phyloP scores from a whole-genome alignment of 148 eudicot genomes.

The Heliamphora exappendiculata region DNA sequence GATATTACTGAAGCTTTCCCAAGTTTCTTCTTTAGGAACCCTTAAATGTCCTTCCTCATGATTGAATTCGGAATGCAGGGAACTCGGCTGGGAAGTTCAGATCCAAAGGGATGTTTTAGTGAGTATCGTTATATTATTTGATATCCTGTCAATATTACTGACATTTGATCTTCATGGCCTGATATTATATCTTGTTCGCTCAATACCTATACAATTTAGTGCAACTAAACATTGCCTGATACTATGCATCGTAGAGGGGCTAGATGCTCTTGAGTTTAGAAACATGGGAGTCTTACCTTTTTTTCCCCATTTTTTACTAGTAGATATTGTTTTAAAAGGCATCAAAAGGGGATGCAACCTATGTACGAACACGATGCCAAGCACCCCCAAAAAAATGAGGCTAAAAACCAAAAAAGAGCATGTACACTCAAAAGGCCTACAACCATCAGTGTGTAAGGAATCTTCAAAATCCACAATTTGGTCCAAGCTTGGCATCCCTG shows the following conservation, averaged over 20 bases:
- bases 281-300: background rate
- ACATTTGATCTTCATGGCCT: background rate
- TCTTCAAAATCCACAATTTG: no score
- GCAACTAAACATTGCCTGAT: background rate
- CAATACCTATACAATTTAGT: background rate
- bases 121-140: conserved; percentile 28
- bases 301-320: no score
- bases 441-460: no score
- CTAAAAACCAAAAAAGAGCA: no score
- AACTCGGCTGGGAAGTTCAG: conserved; percentile 95
- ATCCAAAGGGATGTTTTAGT: conserved; percentile 98
- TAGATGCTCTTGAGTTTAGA: conserved; percentile 11
- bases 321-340: no score
- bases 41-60: conserved; percentile 1
- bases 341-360: no score
- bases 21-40: background rate
- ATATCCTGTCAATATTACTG: background rate
- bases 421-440: no score
- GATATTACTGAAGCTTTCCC: background rate
- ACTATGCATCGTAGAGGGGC: background rate
- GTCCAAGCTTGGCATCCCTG: no score
- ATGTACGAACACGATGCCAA: no score
- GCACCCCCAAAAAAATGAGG: no score
- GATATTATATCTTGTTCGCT: background rate
- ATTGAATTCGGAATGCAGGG: conserved; percentile 52